Base-by-base conservation (phyloP, 2,329 filamentous ascomycete genomes). In the Rhinocladiella similis region DNA sequence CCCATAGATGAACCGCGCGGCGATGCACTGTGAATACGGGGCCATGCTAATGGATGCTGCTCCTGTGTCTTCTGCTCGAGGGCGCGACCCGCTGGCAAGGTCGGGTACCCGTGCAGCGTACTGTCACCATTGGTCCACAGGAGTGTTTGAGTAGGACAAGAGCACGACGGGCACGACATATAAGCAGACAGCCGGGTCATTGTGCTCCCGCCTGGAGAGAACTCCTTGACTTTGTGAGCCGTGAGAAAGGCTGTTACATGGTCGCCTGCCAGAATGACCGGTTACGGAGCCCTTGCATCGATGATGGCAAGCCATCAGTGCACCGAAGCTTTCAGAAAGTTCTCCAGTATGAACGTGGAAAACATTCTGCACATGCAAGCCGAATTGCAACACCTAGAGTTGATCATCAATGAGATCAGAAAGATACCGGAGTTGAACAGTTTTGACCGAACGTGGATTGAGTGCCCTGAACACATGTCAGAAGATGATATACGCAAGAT, bases 351-450 rank as follows among this genome's bases (percentile, higher is more conserved):
- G 39, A 63, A 62, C 29, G 33, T 56, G 16, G 56, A 63, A 41
- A 63, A 54, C 22, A 57, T 63, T 29, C 42, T 63, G 46, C 59
- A 63, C 41, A 61, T 61, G 59, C 61, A 63, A 48, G 61, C 61
- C n/a, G 61, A 63, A 29, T 42, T 63, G 25, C 53, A 62, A 39
- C 53, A 57, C 46, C 56, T 63, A 16, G 59, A 63, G 42, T 42
- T 59, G 50, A 54, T 61, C 10, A 60, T 63, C 39, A 56, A 62
- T 16, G 59, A 61, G 22, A 47, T 61, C 16, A 55, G 59, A 33
- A 51, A 50, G 38, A 54, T 57, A 13, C 50, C 51, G n/a, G 56
- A 54, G 42, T 14, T 58, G 46, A 60, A 56, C 56, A 50, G 50
- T 25, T 63, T 61, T 50, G 56, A 63, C 25, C 52, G 41, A 22